Evolutionary conservation across 2,329 filamentous ascomycete genomes (phyloP), one percentile per base, ranked within the genome.

Genomic region (Exophiala calicioides): DNA sequence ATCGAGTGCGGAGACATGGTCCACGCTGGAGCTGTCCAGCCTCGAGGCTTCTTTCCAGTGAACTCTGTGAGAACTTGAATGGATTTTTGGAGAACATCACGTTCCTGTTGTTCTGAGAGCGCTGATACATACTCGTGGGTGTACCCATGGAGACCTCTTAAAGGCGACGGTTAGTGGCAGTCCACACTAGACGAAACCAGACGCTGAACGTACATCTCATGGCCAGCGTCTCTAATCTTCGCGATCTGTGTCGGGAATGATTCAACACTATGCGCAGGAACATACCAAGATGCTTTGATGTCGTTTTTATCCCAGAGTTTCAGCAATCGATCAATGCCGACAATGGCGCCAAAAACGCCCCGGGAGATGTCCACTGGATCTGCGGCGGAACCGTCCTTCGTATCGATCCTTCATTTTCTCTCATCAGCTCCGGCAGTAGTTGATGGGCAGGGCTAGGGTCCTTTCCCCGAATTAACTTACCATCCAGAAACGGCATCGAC

Each of bases 401-500:
- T 73, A 50, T 71, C 70, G 37, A 72, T 63, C 19, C 15, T 76
- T 85, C 1, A 79, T 80, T 0, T 80, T 85, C 1, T 85, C 85
- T n/a, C n/a, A n/a, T n/a, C n/a, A n/a, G n/a, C n/a, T n/a, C n/a
- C n/a, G n/a, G n/a, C n/a, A n/a, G n/a, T n/a, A n/a, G n/a, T n/a
- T n/a, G n/a, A n/a, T n/a, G n/a, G n/a, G n/a, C n/a, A n/a, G n/a
- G n/a, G n/a, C n/a, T n/a, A n/a, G n/a, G n/a, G n/a, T n/a, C n/a
- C n/a, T n/a, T n/a, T n/a, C n/a, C n/a, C n/a, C n/a, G n/a, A n/a
- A n/a, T n/a, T n/a, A n/a, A n/a, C n/a, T n/a, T n/a, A n/a, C n/a
- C n/a, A n/a, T n/a, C n/a, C n/a, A n/a, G n/a, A n/a, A n/a, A 47
- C 38, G 8, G 51, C 51, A 40, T 54, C 51, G 5, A 50, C 43